Conservation (phyloP, 139 green algal species). For the Tetradesmus lagerheimii region DNA sequence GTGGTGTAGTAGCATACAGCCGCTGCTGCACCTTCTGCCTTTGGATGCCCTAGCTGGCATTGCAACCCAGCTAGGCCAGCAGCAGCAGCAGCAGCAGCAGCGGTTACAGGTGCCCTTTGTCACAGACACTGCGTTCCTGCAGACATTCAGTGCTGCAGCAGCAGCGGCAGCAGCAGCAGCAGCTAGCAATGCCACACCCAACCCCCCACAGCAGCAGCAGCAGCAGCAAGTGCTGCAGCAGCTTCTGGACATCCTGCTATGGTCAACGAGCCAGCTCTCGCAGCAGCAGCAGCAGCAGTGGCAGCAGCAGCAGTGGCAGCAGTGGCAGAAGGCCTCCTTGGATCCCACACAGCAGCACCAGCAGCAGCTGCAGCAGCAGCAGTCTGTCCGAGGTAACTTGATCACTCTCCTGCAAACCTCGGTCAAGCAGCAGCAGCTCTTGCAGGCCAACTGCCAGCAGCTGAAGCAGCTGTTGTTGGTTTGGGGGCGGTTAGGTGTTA, state of each 20-base stretch:
- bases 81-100: not conserved
- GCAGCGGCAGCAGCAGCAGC: slow-evolving; percentile 4
- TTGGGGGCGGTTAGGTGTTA: not conserved
- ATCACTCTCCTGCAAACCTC: not conserved
- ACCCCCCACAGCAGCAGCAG: not conserved
- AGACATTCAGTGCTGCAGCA: not conserved
- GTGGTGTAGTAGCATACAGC: not conserved
- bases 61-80: not conserved
- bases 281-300: slow-evolving; percentile 23
- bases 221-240: slow-evolving; percentile 3
- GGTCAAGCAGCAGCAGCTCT: not conserved
- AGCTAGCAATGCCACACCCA: not conserved
- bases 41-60: not conserved
- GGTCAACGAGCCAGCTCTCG: not conserved
- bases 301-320: slow-evolving; percentile 31
- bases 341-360: not conserved
- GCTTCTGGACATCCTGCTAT: not conserved
- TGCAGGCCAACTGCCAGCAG: not conserved
- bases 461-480: not conserved
- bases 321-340: not conserved
- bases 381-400: not conserved
- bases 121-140: not conserved
- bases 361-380: slow-evolving; percentile 13
- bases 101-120: not conserved
- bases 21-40: not conserved